Percentiles rank a stretch among this genome's conserved stretches.
These are phyloP conservation scores for Amanita muscaria DNA, from an alignment of 768 basidiomycete genomes.

Conservation along the genomic window DNA sequence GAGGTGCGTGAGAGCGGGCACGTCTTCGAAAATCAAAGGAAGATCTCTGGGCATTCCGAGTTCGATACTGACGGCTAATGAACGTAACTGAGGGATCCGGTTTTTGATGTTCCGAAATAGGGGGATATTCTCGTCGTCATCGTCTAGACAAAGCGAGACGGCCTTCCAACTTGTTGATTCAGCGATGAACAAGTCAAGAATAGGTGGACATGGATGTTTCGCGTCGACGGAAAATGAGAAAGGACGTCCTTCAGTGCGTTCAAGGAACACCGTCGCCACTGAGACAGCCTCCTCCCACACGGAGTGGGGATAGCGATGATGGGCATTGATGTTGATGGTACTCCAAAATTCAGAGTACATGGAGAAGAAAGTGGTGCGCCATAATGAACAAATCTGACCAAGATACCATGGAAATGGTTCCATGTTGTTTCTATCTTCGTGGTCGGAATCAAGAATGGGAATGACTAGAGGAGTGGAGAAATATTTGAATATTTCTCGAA, in stretches of 20 bases:
- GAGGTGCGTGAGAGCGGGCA: not conserved
- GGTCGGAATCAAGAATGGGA: too few species aligned
- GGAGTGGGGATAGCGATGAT: too few species aligned
- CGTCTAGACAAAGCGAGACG: not conserved
- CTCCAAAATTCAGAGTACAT: not conserved
- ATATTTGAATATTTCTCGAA: too few species aligned
- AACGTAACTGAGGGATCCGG: not conserved
- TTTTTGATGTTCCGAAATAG: not conserved
- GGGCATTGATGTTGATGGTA: not conserved
- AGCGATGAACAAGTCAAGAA: not conserved
- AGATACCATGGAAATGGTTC: conserved; percentile 6
- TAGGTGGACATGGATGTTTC: not conserved
- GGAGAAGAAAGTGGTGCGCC: not conserved
- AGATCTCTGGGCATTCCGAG: not conserved
- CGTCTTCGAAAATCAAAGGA: too few species aligned
- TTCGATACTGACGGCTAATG: not conserved
- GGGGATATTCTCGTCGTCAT: too few species aligned
- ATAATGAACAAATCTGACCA: conserved; percentile 4
- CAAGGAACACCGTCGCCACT: too few species aligned
- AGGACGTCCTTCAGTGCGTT: not conserved
- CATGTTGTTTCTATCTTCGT: too few species aligned
- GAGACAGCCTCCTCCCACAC: too few species aligned
- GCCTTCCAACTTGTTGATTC: not conserved
- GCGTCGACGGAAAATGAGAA: not conserved
- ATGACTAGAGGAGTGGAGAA: too few species aligned